These are phyloP conservation scores for Amylostereum areolatum DNA, from an alignment of 1,284 basidiomycete genomes.

Conservation along the genomic window DNA sequence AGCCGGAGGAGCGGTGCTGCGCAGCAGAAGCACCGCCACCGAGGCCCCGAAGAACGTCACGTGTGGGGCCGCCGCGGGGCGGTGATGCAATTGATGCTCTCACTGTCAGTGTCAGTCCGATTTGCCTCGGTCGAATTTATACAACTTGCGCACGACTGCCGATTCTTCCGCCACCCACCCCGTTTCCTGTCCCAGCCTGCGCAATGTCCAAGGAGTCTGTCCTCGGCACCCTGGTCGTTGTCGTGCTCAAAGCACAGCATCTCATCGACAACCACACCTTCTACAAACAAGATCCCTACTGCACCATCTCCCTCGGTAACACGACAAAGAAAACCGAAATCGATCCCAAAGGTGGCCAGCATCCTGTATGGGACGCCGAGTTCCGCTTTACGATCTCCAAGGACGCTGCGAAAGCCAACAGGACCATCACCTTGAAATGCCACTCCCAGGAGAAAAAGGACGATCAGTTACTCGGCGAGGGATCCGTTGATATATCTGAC, in stretches of 20 bases:
- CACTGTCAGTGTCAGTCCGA: too few species aligned
- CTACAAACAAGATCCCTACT: constrained; percentile 73
- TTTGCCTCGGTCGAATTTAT: too few species aligned
- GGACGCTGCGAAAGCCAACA: constrained; percentile 35
- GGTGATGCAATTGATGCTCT: too few species aligned
- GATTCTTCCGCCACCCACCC: too few species aligned
- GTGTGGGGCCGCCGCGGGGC: too few species aligned
- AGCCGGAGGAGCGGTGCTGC: too few species aligned
- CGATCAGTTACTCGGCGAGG: constrained; percentile 60
- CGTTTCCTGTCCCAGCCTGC: not conserved
- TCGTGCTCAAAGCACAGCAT: constrained; percentile 69
- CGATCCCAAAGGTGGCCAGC: constrained; percentile 69
- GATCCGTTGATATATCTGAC: constrained; percentile 55
- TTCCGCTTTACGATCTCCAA: constrained; percentile 55
- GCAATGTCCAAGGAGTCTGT: constrained; percentile 24
- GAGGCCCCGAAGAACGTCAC: too few species aligned
- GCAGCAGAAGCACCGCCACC: too few species aligned
- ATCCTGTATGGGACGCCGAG: constrained; percentile 75
- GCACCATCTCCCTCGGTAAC: constrained; percentile 40
- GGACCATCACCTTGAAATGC: constrained; percentile 58
- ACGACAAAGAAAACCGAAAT: constrained; percentile 49
- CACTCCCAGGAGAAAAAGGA: constrained; percentile 56
- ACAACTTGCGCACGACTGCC: too few species aligned
- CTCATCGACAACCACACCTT: constrained; percentile 67
- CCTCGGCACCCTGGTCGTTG: constrained; percentile 66